phyloP scores from a whole-genome alignment of 1,139 yeast genomes.

The Pichia sp. region DNA sequence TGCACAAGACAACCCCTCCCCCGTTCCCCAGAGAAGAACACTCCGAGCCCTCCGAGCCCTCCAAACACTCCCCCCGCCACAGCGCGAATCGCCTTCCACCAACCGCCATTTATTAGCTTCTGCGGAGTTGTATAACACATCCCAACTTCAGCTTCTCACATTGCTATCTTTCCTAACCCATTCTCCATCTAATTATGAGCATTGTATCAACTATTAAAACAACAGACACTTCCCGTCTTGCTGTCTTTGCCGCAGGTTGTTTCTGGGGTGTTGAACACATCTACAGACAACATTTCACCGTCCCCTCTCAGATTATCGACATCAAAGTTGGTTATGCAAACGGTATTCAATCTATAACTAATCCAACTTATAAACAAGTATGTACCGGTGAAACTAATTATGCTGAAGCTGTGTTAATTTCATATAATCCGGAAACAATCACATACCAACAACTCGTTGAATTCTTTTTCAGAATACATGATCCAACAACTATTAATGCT shows the following conservation, averaged over 20 bases:
- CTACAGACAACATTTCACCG: conserved; percentile 52
- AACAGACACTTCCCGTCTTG: conserved; percentile 37
- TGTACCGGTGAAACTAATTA: conserved; percentile 64
- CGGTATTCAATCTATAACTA: conserved; percentile 40
- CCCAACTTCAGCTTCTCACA: no score
- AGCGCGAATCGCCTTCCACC: no score
- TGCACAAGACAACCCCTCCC: no score
- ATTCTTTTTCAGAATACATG: conserved; percentile 88
- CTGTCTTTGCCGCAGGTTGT: conserved; percentile 78
- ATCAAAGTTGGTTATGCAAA: conserved; percentile 88
- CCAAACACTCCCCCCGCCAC: no score
- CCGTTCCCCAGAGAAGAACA: no score
- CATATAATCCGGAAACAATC: conserved; percentile 67
- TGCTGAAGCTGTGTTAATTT: conserved; percentile 76
- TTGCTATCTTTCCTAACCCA: no score
- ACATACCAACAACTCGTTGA: conserved; percentile 60
- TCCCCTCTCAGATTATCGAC: conserved; percentile 55
- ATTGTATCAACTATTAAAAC: conserved; percentile 30
- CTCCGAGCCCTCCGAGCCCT: no score
- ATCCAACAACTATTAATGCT: conserved; percentile 53
- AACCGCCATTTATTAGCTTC: no score
- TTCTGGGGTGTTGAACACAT: conserved; percentile 96
- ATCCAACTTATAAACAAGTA: conserved; percentile 71
- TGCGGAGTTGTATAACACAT: no score
- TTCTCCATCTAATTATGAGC: no score